A percentile compares a stretch with the other conserved stretches of the same genome.
Conservation (phyloP, 805 yeast genomes). For the Phaffomyces opuntiae region DNA sequence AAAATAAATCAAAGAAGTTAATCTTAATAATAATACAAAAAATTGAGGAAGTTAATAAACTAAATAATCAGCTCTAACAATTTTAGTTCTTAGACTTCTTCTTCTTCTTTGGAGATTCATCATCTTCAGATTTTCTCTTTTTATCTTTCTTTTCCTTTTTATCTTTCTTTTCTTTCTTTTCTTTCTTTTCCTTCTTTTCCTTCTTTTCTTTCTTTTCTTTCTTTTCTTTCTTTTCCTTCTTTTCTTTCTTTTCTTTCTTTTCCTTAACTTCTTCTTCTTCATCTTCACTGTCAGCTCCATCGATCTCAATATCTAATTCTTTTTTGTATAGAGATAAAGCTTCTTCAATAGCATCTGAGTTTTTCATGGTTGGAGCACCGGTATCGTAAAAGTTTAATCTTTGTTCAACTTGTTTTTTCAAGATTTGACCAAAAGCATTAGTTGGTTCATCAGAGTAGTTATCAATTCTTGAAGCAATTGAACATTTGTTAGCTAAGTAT, state of each 20-base stretch:
- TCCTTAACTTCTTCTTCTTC: slow-evolving; percentile 32
- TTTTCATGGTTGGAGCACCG: slow-evolving; percentile 95
- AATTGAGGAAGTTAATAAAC: no score
- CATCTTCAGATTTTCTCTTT: slow-evolving; percentile 32
- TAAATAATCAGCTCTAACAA: not conserved
- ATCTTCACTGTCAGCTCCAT: slow-evolving; percentile 30
- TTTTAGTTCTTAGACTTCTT: slow-evolving; percentile 24
- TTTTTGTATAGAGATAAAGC: slow-evolving; percentile 63
- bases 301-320: slow-evolving; percentile 39
- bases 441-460: slow-evolving; percentile 94
- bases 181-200: slow-evolving; percentile 45
- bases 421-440: slow-evolving; percentile 79
- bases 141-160: slow-evolving; percentile 50
- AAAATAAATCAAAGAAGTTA: not conserved
- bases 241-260: slow-evolving; percentile 39
- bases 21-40: no score
- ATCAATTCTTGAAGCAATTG: slow-evolving; percentile 98
- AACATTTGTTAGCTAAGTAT: slow-evolving; percentile 97
- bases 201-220: slow-evolving; percentile 45
- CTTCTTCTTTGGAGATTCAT: slow-evolving; percentile 29
- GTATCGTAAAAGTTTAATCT: slow-evolving; percentile 93
- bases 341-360: slow-evolving; percentile 86
- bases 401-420: slow-evolving; percentile 97
- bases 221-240: slow-evolving; percentile 44
- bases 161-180: slow-evolving; percentile 48